A percentile compares a stretch with the other conserved stretches of the same genome.
These are phyloP conservation scores for Neotropicomus parvogracilis DNA, from an alignment of 1,284 basidiomycete species.

Conservation along the genomic window DNA sequence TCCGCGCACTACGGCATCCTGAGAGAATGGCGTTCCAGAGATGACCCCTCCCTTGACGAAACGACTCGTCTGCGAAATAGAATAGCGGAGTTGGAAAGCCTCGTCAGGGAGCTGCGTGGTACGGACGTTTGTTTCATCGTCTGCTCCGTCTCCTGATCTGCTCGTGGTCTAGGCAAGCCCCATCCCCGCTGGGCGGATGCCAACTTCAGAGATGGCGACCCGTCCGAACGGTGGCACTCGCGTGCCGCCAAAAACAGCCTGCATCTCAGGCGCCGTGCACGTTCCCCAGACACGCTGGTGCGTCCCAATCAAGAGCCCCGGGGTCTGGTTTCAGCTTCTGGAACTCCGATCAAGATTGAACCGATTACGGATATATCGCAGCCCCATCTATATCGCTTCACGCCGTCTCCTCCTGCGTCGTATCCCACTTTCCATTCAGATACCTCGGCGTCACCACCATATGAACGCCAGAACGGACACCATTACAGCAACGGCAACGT, in stretches of 20 bases:
- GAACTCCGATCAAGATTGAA: constrained; percentile 61
- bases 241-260: constrained; percentile 63
- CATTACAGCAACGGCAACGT: constrained; percentile 34
- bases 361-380: constrained; percentile 43
- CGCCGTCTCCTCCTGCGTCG: constrained; percentile 50
- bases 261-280: constrained; percentile 38
- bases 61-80: constrained; percentile 76
- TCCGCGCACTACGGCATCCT: constrained; percentile 4
- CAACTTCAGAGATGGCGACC: constrained; percentile 71
- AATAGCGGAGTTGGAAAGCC: constrained; percentile 85
- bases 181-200: constrained; percentile 79
- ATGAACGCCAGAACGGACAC: constrained; percentile 35
- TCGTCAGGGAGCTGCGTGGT: constrained; percentile 80
- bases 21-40: constrained; percentile 43
- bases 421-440: constrained; percentile 36
- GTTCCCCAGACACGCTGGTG: constrained; percentile 38
- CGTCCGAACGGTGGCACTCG: constrained; percentile 80
- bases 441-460: constrained; percentile 33
- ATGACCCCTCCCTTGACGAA: constrained; percentile 81
- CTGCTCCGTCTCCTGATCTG: constrained; percentile 13
- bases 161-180: constrained; percentile 58
- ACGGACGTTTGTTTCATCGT: constrained; percentile 26
- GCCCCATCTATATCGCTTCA: constrained; percentile 57
- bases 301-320: constrained; percentile 35
- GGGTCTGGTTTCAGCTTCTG: constrained; percentile 39